phyloP scores from a whole-genome alignment of 2,329 filamentous ascomycete genomes.

The Curvularia lunata region DNA sequence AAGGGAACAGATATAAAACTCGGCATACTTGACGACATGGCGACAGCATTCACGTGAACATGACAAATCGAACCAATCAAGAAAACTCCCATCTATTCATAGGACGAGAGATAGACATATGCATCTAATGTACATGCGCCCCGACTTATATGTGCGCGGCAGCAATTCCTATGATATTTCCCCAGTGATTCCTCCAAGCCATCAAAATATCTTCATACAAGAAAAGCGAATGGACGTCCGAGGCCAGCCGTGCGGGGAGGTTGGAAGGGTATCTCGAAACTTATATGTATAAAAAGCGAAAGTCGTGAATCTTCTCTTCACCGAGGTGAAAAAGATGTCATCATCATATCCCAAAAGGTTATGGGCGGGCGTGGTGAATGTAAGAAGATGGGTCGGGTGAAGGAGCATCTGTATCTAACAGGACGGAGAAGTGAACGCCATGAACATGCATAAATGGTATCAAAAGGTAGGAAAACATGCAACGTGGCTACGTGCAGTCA shows the following conservation, averaged over 20 bases:
- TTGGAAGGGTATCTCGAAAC: slow-evolving; percentile 46
- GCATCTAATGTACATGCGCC: neutral
- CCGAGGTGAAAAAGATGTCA: slow-evolving; percentile 4
- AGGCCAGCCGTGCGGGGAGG: slow-evolving; percentile 36
- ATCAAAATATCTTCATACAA: slow-evolving; percentile 14
- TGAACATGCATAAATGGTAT: slow-evolving; percentile 20
- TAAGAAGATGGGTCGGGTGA: slow-evolving; percentile 3
- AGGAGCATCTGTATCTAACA: slow-evolving; percentile 25
- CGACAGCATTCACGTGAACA: too few species aligned
- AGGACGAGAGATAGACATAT: neutral
- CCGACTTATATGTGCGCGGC: neutral
- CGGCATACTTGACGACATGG: too few species aligned
- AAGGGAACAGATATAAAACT: too few species aligned
- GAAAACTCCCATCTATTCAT: neutral
- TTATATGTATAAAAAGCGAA: slow-evolving; percentile 19
- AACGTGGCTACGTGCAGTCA: slow-evolving; percentile 1
- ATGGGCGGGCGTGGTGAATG: neutral
- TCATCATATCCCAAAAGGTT: slow-evolving; percentile 4
- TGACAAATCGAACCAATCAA: neutral
- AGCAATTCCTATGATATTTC: neutral
- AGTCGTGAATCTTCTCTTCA: slow-evolving; percentile 7
- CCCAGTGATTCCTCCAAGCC: neutral
- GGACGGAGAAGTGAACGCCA: slow-evolving; percentile 27
- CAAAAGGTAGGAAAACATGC: slow-evolving; percentile 3
- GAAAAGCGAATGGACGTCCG: slow-evolving; percentile 44